Evolutionary conservation across 108 stramenopile species (phyloP), one percentile per base, ranked within the genome.

Genomic region (Fragilaria radians): DNA sequence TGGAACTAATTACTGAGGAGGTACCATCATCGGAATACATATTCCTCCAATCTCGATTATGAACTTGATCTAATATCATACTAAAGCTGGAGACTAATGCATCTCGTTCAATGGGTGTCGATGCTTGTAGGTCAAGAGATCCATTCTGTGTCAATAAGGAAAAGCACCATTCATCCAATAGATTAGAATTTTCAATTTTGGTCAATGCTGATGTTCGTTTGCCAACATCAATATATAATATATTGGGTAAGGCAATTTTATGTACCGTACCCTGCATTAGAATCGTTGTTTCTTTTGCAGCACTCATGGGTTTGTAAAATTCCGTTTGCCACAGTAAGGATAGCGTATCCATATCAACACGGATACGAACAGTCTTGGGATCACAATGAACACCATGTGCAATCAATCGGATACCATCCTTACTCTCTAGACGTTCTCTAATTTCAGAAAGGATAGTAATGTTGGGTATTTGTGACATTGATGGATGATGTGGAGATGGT

Each of bases 381-480:
- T 79, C 67, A 61, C 78, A 76, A 24, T 79, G 74, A 17, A 73
- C 73, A 14, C 81, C 81, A 62, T 83, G 81, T 25, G 81, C 81
- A 5, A 76, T 50, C 57, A 83, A 54, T 34, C 77, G 81, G 27
- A 79, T 75, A 26, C 81, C 81, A 1, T 73, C 68, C 11, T 57
- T 59, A 27, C 70, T 58, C 9, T n/a, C n/a, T n/a, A 80, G 32
- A n/a, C 78, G 78, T 1, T 25, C 62, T 63, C 71, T 70, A 30
- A 73, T 74, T 68, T 71, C 70, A 19, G 58, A 48, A 28, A 74
- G 46, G 19, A 80, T 74, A 9, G 50, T 63, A 36, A 57, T 55
- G 33, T 69, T 27, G 9, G 78, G 78, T 23, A 72, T 61, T 19
- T 51, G 72, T 32, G 52, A 48, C 60, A 66, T 23, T 32, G 26